Evolutionary conservation across 2,329 filamentous ascomycete species (phyloP), one percentile per base, ranked within the genome.

Genomic region (Nannizzia gypsea): DNA sequence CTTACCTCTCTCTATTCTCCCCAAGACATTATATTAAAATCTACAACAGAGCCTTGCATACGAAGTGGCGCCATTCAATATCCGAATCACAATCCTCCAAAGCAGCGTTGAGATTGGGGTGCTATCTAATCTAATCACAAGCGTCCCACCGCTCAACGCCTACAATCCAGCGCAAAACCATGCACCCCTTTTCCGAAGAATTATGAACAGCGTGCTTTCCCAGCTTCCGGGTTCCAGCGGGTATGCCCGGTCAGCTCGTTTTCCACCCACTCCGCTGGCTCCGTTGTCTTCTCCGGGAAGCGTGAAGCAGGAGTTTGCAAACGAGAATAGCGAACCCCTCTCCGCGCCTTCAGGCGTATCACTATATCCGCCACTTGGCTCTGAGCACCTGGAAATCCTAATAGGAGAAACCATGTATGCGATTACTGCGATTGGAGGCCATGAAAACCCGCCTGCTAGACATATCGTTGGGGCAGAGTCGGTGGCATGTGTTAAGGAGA

Each of bases 401-500:
- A 87, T 95, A 3, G 82, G 86, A 62, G 93, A 97, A 74, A 96
- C 93, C 0, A 88, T 97, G 0, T 87, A 95, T 71, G 91, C 92
- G 1, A 79, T 99, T 52, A 89, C 88, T 13, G 90, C 91, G 0
- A 96, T 97, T 66, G 93, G 90, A 0, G 93, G 92, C 0, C 91
- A 96, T 71, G 91, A 96, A 70, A 97, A 97, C 71, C 93, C 93
- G 1, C 93, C 93, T 0, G 89, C 90, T 0, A 80, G 93, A 34
- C 92, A 97, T 71, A 96, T 97, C 67, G 91, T 97, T 1, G 92
- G 93, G 0, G 84, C 87, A 59, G 93, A 97, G 72, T 92, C 89
- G 0, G 87, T 92, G 11, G 81, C 84, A 4, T 88, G 88, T 44
- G 92, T 97, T 42, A 95, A 92, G 72, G 93, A 97, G 75, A 97